Conservation (phyloP, 345 rosid species). For the Schrenkiella parvula region DNA sequence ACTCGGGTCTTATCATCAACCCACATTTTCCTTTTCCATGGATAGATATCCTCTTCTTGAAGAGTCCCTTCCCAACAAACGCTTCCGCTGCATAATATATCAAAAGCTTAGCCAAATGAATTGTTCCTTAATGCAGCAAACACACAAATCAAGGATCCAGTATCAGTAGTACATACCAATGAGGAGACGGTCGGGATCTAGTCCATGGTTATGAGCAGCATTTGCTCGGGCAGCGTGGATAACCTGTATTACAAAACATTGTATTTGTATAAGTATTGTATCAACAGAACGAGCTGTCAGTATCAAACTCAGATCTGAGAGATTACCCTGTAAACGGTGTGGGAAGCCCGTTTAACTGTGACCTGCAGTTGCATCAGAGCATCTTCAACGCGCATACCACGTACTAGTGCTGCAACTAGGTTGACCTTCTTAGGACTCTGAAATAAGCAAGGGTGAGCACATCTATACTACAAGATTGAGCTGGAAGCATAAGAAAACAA, state of each 20-base stretch:
- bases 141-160: neutral
- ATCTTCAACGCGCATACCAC: constrained; percentile 98
- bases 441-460: constrained; percentile 25
- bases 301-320: neutral
- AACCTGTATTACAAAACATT: constrained; percentile 43
- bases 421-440: constrained; percentile 98
- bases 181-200: constrained; percentile 77
- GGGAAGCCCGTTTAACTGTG: constrained; percentile 75
- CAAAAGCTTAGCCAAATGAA: constrained; percentile 3
- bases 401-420: constrained; percentile 86
- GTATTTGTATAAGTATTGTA: neutral
- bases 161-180: constrained; percentile 53
- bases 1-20: constrained; percentile 54
- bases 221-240: constrained; percentile 91
- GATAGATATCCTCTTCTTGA: constrained; percentile 54
- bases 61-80: constrained; percentile 82
- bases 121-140: neutral
- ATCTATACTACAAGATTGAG: neutral
- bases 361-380: constrained; percentile 92
- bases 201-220: constrained; percentile 71
- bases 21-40: constrained; percentile 65
- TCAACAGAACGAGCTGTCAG: neutral
- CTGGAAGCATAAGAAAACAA: neutral
- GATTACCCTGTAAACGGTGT: constrained; percentile 79
- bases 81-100: constrained; percentile 68